Percentiles rank a stretch among this genome's conserved stretches.
Conservation (phyloP, 1,284 basidiomycete species). For the Cutaneotrichosporon dermatis region DNA sequence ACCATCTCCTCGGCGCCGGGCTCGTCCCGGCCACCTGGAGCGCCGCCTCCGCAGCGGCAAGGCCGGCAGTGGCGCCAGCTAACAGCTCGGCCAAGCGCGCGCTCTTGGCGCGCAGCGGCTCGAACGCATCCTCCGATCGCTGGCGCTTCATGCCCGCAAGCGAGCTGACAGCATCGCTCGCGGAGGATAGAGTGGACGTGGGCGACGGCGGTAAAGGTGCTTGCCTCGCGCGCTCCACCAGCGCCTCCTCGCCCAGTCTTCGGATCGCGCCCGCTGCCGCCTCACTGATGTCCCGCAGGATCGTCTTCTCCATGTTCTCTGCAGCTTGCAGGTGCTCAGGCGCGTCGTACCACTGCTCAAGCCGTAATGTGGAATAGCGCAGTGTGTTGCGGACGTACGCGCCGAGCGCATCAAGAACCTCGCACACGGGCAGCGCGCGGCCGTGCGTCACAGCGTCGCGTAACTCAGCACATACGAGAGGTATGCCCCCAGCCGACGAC, state of each 20-base stretch:
- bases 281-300: background rate
- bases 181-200: background rate
- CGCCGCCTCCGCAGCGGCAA: background rate
- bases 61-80: background rate
- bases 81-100: background rate
- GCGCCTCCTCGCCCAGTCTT: slow-evolving; percentile 1
- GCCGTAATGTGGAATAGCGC: slow-evolving; percentile 1
- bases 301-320: background rate
- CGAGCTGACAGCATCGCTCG: background rate
- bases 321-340: slow-evolving; percentile 2
- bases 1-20: background rate
- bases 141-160: background rate
- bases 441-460: slow-evolving; percentile 19
- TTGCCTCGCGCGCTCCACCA: background rate
- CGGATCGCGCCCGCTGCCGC: background rate
- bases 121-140: background rate
- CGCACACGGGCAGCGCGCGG: slow-evolving; percentile 22
- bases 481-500: slow-evolving; percentile 3
- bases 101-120: slow-evolving; percentile 2
- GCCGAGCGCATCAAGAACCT: slow-evolving; percentile 23
- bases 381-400: slow-evolving; percentile 19
- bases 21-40: background rate
- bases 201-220: slow-evolving; percentile 1
- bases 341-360: slow-evolving; percentile 16
- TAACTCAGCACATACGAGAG: slow-evolving; percentile 17